phyloP scores from a whole-genome alignment of 108 stramenopile species.

The Nannochloropsis gaditana region DNA sequence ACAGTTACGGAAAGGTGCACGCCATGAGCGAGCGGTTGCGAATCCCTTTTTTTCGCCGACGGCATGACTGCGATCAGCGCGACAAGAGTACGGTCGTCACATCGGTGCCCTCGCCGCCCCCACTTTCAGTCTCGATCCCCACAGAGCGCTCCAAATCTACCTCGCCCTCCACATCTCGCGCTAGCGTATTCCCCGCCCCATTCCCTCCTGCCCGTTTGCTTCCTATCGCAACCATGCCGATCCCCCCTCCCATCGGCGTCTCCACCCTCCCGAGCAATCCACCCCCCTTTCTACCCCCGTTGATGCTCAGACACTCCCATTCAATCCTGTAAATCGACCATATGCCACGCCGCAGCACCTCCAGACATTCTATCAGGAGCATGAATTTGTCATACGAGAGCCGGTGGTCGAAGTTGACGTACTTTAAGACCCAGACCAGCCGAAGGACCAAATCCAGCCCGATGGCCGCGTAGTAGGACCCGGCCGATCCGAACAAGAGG shows the following conservation, averaged over 20 bases:
- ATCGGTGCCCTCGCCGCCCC: not conserved
- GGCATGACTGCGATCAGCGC: not conserved
- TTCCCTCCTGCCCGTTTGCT: not conserved
- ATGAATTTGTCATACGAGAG: slow-evolving; percentile 26
- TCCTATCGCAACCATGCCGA: not conserved
- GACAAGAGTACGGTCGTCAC: slow-evolving; percentile 2
- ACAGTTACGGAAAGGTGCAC: too few species aligned
- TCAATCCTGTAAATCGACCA: slow-evolving; percentile 43
- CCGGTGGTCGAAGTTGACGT: not conserved
- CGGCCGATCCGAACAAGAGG: slow-evolving; percentile 22
- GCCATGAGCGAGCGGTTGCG: too few species aligned
- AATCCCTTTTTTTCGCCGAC: too few species aligned
- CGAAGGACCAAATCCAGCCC: slow-evolving; percentile 42
- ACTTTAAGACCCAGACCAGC: slow-evolving; percentile 40
- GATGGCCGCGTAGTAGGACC: slow-evolving; percentile 38
- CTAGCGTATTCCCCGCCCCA: not conserved
- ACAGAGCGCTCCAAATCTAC: not conserved
- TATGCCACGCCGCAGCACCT: slow-evolving; percentile 41
- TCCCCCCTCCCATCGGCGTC: not conserved
- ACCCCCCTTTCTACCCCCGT: slow-evolving; percentile 21
- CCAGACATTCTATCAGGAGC: slow-evolving; percentile 28
- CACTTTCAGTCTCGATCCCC: not conserved
- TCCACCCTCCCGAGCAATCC: not conserved
- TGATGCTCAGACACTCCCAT: slow-evolving; percentile 40
- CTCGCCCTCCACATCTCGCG: not conserved